Evolutionary conservation across 768 basidiomycete genomes (phyloP).

Genomic region (Termitomyces sp.): DNA sequence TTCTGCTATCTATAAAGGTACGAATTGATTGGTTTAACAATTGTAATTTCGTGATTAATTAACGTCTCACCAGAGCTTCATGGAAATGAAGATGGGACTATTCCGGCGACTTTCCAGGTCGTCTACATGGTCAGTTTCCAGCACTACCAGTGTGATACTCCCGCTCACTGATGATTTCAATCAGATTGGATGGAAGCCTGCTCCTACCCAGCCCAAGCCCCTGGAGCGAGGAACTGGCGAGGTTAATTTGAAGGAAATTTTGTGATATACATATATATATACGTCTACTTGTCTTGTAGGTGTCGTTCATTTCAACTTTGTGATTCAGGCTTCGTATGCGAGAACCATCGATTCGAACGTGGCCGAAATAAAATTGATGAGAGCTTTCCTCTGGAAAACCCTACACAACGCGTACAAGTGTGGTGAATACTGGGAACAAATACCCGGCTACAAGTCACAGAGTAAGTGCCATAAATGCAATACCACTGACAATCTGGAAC

Average conservation of each 20-base stretch:
- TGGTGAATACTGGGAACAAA: too few species aligned
- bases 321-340: not conserved
- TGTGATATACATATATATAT: slow-evolving; percentile 18
- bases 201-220: slow-evolving; percentile 36
- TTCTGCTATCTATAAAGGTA: slow-evolving; percentile 90
- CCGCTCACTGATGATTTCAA: not conserved
- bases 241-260: slow-evolving; percentile 35
- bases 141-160: not conserved
- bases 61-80: slow-evolving; percentile 57
- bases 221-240: slow-evolving; percentile 40
- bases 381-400: too few species aligned
- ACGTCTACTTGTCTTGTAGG: not conserved
- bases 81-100: slow-evolving; percentile 72
- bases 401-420: too few species aligned
- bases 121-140: slow-evolving; percentile 77
- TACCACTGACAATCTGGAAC: too few species aligned
- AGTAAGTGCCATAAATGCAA: too few species aligned
- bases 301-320: not conserved
- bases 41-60: not conserved
- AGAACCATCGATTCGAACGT: not conserved
- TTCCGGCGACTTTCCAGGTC: slow-evolving; percentile 95
- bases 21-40: not conserved
- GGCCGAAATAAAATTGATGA: not conserved
- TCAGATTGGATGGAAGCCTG: slow-evolving; percentile 44
- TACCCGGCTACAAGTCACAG: too few species aligned